Percentiles rank a stretch among this genome's conserved stretches.
These are phyloP conservation scores for Purpureocillium lavendulum DNA, from an alignment of 2,329 filamentous ascomycete genomes.

Conservation along the genomic window DNA sequence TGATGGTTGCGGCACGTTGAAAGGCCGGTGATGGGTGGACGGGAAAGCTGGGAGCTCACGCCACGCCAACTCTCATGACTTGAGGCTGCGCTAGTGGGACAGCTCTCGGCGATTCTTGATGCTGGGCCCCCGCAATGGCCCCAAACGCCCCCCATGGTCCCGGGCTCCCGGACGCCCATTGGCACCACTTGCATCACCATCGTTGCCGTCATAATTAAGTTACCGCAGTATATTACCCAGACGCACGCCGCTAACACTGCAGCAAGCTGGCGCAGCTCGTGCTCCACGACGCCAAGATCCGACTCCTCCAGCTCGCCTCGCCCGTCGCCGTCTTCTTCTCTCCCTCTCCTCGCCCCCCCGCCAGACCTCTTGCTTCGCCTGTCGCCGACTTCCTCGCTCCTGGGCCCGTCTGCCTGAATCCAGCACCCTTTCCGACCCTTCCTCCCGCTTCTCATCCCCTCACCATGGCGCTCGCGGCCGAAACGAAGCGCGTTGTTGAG, in stretches of 20 bases:
- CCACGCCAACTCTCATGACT: background rate
- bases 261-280: constrained; percentile 43
- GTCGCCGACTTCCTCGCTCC: constrained; percentile 23
- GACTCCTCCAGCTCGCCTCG: constrained; percentile 15
- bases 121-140: background rate
- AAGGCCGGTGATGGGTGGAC: background rate
- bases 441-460: constrained; percentile 46
- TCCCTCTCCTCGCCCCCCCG: background rate
- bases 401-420: constrained; percentile 46
- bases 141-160: background rate
- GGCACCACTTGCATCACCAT: constrained; percentile 3
- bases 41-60: background rate
- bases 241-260: constrained; percentile 6
- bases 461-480: constrained; percentile 55
- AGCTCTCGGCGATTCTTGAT: constrained; percentile 2
- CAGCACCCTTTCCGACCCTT: constrained; percentile 43
- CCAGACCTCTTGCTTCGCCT: constrained; percentile 10
- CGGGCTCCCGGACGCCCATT: constrained; percentile 4
- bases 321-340: constrained; percentile 8
- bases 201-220: too few species aligned
- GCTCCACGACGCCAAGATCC: constrained; percentile 40
- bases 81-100: background rate
- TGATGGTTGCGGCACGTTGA: background rate
- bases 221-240: too few species aligned
- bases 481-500: constrained; percentile 71